Evolutionary conservation across 352 stramenopile species (phyloP).

Genomic region (Phytophthora rubi): DNA sequence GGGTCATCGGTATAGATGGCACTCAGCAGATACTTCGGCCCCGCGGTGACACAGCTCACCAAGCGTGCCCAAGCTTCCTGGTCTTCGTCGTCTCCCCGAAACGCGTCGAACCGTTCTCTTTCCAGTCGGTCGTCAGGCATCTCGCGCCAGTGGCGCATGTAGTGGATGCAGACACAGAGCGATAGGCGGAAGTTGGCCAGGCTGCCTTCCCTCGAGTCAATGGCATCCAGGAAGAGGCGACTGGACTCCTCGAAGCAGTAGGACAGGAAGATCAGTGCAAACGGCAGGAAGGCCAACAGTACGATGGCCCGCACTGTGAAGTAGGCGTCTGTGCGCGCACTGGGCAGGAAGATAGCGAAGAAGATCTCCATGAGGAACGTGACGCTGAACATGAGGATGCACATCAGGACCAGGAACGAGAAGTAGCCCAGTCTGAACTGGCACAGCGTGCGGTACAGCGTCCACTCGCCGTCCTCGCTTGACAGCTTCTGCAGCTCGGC

Average conservation of each 20-base stretch:
- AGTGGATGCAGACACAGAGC: conserved; percentile 86
- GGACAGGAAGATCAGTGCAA: conserved; percentile 84
- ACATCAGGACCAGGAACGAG: conserved; percentile 89
- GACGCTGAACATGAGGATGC: conserved; percentile 92
- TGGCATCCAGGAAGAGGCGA: conserved; percentile 83
- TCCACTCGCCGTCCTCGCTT: conserved; percentile 65
- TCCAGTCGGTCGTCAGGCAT: conserved; percentile 85
- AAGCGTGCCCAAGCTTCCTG: conserved; percentile 67
- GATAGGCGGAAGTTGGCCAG: conserved; percentile 87
- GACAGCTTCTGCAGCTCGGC: conserved; percentile 79
- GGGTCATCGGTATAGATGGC: conserved; percentile 69
- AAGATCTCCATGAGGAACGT: conserved; percentile 91
- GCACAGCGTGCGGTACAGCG: conserved; percentile 78
- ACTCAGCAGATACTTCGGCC: conserved; percentile 46
- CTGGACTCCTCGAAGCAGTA: conserved; percentile 89
- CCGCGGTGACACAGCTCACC: conserved; percentile 43
- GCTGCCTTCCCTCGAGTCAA: conserved; percentile 84
- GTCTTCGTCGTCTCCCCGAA: conserved; percentile 63
- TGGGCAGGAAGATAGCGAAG: conserved; percentile 90
- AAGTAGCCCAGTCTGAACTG: conserved; percentile 91
- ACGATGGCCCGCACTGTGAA: conserved; percentile 79
- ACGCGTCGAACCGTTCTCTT: conserved; percentile 50
- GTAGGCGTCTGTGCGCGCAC: conserved; percentile 68
- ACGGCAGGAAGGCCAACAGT: conserved; percentile 71
- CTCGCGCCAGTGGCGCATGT: conserved; percentile 75